These are phyloP conservation scores for Debaryomyces maramus DNA, from an alignment of 805 yeast genomes.

Conservation along the genomic window DNA sequence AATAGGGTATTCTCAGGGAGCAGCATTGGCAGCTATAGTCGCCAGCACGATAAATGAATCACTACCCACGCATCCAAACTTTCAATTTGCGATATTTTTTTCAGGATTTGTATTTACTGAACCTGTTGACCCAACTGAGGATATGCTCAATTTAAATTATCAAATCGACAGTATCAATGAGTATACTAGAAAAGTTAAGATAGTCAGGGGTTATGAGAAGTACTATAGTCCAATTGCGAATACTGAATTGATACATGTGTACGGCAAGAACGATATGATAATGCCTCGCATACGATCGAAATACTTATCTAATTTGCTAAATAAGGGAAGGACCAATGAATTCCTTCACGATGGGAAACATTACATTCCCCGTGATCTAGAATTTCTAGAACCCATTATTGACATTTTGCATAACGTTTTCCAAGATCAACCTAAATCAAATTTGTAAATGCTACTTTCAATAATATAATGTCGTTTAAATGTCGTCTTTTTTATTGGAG, in stretches of 20 bases:
- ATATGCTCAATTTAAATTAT: conserved; percentile 16
- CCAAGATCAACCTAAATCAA: too few relatives aligned
- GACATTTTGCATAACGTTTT: conserved; percentile 13
- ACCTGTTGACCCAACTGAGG: conserved; percentile 13
- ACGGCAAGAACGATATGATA: conserved; percentile 31
- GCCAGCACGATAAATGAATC: conserved; percentile 22
- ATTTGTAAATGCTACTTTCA: conserved; percentile 1
- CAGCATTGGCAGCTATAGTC: conserved; percentile 35
- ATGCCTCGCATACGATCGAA: conserved; percentile 34
- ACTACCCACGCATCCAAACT: conserved; percentile 24
- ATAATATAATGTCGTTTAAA: conserved; percentile 1
- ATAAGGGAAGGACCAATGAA: conserved; percentile 11
- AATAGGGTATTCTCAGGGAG: conserved; percentile 46
- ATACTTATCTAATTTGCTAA: conserved; percentile 22
- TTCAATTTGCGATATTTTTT: conserved; percentile 29
- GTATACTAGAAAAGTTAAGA: conserved; percentile 18
- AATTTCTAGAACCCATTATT: conserved; percentile 17
- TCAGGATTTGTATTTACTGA: conserved; percentile 39
- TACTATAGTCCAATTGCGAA: conserved; percentile 18
- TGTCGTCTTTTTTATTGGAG: too few relatives aligned
- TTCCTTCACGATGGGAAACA: conserved; percentile 40
- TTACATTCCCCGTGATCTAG: conserved; percentile 30
- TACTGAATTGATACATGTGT: conserved; percentile 28
- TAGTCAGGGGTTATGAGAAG: conserved; percentile 18
- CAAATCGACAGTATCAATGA: conserved; percentile 23